Evolutionary conservation across 768 basidiomycete species (phyloP).

Genomic region (Boletus pseudo-olivaceus): DNA sequence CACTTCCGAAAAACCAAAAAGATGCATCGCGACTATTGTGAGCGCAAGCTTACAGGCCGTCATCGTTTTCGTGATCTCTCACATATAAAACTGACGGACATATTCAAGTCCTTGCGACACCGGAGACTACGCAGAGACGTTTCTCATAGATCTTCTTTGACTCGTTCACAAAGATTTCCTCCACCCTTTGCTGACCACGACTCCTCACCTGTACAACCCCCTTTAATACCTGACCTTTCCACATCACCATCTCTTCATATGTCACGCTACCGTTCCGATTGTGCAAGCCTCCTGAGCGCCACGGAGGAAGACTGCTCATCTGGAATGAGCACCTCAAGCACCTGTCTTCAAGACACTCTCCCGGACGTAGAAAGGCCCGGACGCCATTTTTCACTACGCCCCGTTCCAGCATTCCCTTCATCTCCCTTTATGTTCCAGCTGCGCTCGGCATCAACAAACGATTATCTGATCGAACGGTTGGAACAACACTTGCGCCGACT

Average conservation of each 20-base stretch:
- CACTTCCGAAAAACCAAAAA: slow-evolving; percentile 14
- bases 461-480: slow-evolving; percentile 20
- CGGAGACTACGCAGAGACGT: slow-evolving; percentile 5
- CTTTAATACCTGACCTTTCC: neutral
- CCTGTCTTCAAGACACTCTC: neutral
- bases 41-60: slow-evolving; percentile 6
- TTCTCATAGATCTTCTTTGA: slow-evolving; percentile 3
- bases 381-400: neutral
- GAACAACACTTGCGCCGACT: slow-evolving; percentile 20
- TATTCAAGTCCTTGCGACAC: slow-evolving; percentile 22
- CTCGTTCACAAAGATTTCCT: slow-evolving; percentile 2
- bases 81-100: slow-evolving; percentile 14
- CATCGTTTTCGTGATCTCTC: slow-evolving; percentile 18
- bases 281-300: slow-evolving; percentile 3
- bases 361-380: neutral
- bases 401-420: slow-evolving; percentile 4
- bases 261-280: slow-evolving; percentile 1
- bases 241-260: neutral
- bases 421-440: slow-evolving; percentile 21
- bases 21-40: slow-evolving; percentile 1
- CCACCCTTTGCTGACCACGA: slow-evolving; percentile 3
- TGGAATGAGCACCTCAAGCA: slow-evolving; percentile 11
- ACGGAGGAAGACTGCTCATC: slow-evolving; percentile 10
- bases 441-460: slow-evolving; percentile 16
- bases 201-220: slow-evolving; percentile 2